These are phyloP conservation scores for Diaporthe vexans DNA, from an alignment of 2,329 filamentous ascomycete species.

Conservation along the genomic window DNA sequence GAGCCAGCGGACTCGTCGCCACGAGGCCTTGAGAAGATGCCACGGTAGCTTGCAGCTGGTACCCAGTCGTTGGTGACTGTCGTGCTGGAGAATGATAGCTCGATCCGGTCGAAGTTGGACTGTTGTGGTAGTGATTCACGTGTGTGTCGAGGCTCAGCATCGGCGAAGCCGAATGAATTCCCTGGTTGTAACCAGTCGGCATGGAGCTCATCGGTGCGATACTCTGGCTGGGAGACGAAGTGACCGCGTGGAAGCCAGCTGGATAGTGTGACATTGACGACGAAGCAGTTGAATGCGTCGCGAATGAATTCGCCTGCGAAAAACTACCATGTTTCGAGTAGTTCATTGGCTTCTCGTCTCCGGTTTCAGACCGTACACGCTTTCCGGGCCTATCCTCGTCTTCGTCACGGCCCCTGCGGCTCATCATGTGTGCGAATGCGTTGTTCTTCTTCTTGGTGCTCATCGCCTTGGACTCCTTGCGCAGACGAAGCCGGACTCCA, in stretches of 20 bases:
- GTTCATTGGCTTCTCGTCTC: conserved; percentile 33
- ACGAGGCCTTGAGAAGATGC: conserved; percentile 36
- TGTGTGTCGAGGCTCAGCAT: conserved; percentile 40
- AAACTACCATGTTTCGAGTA: conserved; percentile 40
- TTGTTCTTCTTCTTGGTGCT: conserved; percentile 62
- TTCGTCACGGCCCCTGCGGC: conserved; percentile 33
- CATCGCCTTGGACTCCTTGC: conserved; percentile 81
- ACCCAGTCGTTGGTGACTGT: conserved; percentile 39
- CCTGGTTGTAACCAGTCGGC: conserved; percentile 31
- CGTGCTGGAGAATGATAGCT: conserved; percentile 42
- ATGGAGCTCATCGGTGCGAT: conserved; percentile 38
- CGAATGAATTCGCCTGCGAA: conserved; percentile 38
- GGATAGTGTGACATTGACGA: conserved; percentile 37
- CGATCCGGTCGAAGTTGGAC: conserved; percentile 39
- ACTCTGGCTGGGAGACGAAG: conserved; percentile 39
- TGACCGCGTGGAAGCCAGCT: conserved; percentile 36
- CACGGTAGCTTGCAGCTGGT: conserved; percentile 33
- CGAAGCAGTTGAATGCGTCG: conserved; percentile 37
- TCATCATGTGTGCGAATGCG: conserved; percentile 46
- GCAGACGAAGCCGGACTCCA: conserved; percentile 83
- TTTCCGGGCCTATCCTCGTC: conserved; percentile 39
- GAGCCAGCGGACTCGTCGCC: conserved; percentile 37
- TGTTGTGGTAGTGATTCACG: conserved; percentile 37
- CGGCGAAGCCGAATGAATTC: conserved; percentile 31
- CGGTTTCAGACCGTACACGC: conserved; percentile 39